A percentile compares a stretch with the other conserved stretches of the same genome.
phyloP scores from a whole-genome alignment of 139 green algal genomes.

The Chlamydomonas asymmetrica region DNA sequence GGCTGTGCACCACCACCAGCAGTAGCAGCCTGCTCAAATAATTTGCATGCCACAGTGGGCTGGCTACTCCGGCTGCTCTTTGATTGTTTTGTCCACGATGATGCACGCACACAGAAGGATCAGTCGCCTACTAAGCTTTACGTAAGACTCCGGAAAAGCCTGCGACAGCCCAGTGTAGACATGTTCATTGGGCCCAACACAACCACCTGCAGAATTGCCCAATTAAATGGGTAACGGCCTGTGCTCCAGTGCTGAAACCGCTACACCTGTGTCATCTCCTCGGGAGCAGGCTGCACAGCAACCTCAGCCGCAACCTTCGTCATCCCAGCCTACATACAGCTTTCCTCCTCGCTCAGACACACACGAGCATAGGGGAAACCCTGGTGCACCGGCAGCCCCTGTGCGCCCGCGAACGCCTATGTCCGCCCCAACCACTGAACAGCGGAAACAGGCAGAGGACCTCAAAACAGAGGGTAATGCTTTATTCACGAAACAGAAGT shows the following conservation, averaged over 20 bases:
- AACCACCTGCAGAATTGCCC: too few species aligned
- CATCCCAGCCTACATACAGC: background rate
- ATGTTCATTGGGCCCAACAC: too few species aligned
- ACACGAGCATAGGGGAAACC: too few species aligned
- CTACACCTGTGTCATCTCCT: background rate
- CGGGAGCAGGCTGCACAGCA: background rate
- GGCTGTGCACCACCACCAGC: too few species aligned
- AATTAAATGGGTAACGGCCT: slow-evolving; percentile 28
- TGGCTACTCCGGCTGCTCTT: too few species aligned
- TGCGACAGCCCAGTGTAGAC: too few species aligned
- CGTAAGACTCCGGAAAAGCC: too few species aligned
- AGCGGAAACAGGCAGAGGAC: slow-evolving; percentile 26
- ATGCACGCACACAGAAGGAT: too few species aligned
- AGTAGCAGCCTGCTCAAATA: too few species aligned
- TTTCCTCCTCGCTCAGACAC: background rate
- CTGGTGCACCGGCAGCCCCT: background rate
- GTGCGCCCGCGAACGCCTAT: background rate
- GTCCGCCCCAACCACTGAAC: slow-evolving; percentile 12
- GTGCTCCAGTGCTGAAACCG: background rate
- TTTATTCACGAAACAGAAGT: slow-evolving; percentile 54
- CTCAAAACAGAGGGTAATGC: slow-evolving; percentile 49
- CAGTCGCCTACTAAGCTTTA: too few species aligned
- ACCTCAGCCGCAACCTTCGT: background rate
- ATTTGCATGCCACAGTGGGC: too few species aligned
- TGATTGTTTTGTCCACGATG: too few species aligned